These are phyloP conservation scores for Hordeum pubiflorum DNA, from an alignment of 202 grass and related monocot genomes.

Conservation along the genomic window DNA sequence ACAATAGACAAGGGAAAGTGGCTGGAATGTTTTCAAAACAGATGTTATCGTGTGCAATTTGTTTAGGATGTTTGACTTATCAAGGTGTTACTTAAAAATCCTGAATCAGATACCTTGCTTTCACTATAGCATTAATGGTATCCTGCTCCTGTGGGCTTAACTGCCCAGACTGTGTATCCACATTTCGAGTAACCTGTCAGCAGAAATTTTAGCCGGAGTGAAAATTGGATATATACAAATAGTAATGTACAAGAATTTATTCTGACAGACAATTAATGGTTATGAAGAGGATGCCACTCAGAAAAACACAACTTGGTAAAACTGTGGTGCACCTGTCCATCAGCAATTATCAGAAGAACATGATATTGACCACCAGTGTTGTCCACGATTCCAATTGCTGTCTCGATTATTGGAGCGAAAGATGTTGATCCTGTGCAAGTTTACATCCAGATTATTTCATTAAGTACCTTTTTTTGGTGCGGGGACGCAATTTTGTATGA, in stretches of 20 bases:
- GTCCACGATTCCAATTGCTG: slow-evolving; percentile 81
- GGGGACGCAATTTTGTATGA: background rate
- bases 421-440: slow-evolving; percentile 79
- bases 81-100: background rate
- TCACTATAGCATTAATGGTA: slow-evolving; percentile 89
- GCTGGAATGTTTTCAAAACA: slow-evolving; percentile 39
- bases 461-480: background rate
- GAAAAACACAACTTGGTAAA: slow-evolving; percentile 10
- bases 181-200: slow-evolving; percentile 83
- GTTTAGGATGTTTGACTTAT: background rate
- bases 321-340: slow-evolving; percentile 59
- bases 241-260: background rate
- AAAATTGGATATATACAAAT: background rate
- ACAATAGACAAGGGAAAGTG: slow-evolving; percentile 81
- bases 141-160: slow-evolving; percentile 81
- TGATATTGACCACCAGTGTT: slow-evolving; percentile 89
- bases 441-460: slow-evolving; percentile 8
- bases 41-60: background rate
- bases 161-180: slow-evolving; percentile 78
- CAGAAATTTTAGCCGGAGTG: slow-evolving; percentile 15
- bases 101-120: slow-evolving; percentile 65
- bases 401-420: slow-evolving; percentile 94
- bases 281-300: background rate
- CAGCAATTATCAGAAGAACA: slow-evolving; percentile 99
- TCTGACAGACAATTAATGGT: background rate